Base-by-base conservation (phyloP, 345 rosid genomes). In the Dipteronia sinensis region DNA sequence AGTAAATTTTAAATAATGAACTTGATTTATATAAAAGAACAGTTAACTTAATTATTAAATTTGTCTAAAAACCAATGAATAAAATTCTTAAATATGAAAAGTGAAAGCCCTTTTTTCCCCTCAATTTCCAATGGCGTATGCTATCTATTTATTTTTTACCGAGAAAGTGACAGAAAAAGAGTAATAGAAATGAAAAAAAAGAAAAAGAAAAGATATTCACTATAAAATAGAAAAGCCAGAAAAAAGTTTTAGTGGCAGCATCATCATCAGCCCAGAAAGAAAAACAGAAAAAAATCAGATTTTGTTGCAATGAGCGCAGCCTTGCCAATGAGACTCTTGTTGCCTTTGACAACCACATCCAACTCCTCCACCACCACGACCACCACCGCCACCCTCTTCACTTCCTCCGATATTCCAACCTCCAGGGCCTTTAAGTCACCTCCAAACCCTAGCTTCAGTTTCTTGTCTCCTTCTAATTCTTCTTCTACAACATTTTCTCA, bases 231-330 rank as follows among this genome's bases (percentile, higher is more conserved):
- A 59, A 59, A 59, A 20, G 62, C 23, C 9, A 59, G 49, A 10
- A 46, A 46, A 46, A 46, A 46, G 49, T 46, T 46, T 46, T 46
- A 9, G 3, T 46, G 3, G 49, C 49, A 10, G 49, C 10, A 42
- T 42, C 49, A 46, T 10, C 11, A 42, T 42, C 49, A 46, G 13
- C 11, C 58, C 58, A 9, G 22, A 59, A n/a, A 59, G 22, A n/a
- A 6, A 59, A 59, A 59, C 20, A 59, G 8, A 58, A 20, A 58
- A 58, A 58, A 58, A 59, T 59, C 64, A 59, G 64, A 59, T 59
- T 58, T 20, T 27, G 64, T 59, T 59, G 27, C 64, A 59, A 59
- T 59, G 64, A 59, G 64, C 27, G 64, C 64, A 59, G 64, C 27
- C 64, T n/a, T 59, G 22, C 64, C 64, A 20, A 59, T 59, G 64